Conservation (phyloP, 176 grass and related monocot genomes). For the Otatea glauca region DNA sequence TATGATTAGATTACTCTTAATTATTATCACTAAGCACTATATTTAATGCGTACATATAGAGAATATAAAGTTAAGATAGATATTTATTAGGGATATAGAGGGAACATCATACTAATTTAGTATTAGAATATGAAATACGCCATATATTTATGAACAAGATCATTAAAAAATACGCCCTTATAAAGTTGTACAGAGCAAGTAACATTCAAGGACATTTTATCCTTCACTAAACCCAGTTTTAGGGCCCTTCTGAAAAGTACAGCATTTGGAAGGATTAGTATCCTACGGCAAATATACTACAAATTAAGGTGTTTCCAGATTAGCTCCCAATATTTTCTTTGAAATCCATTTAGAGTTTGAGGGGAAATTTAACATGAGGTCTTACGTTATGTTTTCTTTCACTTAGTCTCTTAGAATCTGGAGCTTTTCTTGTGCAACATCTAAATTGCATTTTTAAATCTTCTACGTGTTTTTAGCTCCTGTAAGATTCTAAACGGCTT, state of each 20-base stretch:
- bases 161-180: too few relatives aligned
- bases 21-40: too few relatives aligned
- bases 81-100: too few relatives aligned
- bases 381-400: neutral
- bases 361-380: neutral
- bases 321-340: neutral
- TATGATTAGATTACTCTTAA: too few relatives aligned
- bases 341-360: neutral
- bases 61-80: too few relatives aligned
- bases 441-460: neutral
- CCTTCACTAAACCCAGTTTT: neutral
- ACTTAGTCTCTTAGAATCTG: neutral
- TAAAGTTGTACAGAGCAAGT: too few relatives aligned
- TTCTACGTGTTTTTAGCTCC: neutral
- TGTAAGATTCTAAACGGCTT: neutral
- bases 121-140: too few relatives aligned
- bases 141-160: too few relatives aligned
- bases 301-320: neutral
- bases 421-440: neutral
- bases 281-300: neutral
- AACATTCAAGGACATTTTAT: neutral
- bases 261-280: neutral
- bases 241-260: neutral
- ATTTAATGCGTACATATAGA: too few relatives aligned
- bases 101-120: too few relatives aligned